Conservation (phyloP, 345 rosid species). For the Ceriops decandra region DNA sequence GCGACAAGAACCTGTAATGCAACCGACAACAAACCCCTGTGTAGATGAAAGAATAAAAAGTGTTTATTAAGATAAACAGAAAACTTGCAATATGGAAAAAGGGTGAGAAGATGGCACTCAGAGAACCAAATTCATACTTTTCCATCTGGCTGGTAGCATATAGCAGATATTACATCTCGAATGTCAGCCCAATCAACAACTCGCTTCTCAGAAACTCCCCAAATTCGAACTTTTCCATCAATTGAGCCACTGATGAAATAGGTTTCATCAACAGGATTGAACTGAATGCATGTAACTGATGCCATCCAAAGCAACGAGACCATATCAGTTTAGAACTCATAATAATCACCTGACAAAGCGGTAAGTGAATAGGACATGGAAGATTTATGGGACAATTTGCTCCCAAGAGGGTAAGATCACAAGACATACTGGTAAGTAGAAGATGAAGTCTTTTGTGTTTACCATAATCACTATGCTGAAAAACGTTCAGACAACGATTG, state of each 20-base stretch:
- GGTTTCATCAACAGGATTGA: slow-evolving; percentile 66
- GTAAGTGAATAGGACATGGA: background rate
- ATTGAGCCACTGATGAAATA: slow-evolving; percentile 81
- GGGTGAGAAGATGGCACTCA: background rate
- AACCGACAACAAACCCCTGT: slow-evolving; percentile 78
- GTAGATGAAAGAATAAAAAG: slow-evolving; percentile 9
- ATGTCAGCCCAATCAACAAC: slow-evolving; percentile 82
- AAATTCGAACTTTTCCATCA: slow-evolving; percentile 90
- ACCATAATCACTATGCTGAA: slow-evolving; percentile 70
- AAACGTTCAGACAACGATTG: slow-evolving; percentile 47
- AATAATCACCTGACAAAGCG: background rate
- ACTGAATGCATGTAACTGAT: slow-evolving; percentile 87
- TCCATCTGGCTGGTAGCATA: slow-evolving; percentile 73
- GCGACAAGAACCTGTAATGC: slow-evolving; percentile 63
- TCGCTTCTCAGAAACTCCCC: slow-evolving; percentile 66
- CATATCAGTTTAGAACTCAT: slow-evolving; percentile 11
- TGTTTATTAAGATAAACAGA: slow-evolving; percentile 8
- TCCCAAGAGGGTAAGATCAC: background rate
- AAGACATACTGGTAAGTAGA: background rate
- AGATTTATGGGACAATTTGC: background rate
- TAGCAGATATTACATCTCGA: slow-evolving; percentile 60
- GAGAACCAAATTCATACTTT: slow-evolving; percentile 40
- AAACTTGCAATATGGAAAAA: slow-evolving; percentile 1
- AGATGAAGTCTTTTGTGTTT: slow-evolving; percentile 5
- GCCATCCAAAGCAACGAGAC: slow-evolving; percentile 13